Conservation (phyloP, 225 moss, liverwort and hornwort species). For the Sphagnum contortum region DNA sequence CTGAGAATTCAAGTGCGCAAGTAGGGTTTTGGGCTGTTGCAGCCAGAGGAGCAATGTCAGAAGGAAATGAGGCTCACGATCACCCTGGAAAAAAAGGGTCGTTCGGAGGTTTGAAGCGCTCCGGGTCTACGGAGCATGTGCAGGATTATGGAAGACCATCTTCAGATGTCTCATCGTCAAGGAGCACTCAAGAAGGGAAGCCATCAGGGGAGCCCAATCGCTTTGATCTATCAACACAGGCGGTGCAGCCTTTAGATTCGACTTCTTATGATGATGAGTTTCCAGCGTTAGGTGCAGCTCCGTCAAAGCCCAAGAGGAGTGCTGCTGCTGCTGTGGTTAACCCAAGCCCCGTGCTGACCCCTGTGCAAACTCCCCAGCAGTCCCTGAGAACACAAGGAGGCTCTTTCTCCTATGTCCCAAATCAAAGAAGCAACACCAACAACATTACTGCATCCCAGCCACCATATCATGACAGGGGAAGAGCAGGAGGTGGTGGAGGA, state of each 20-base stretch:
- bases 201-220: not conserved
- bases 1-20: no score
- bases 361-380: not conserved
- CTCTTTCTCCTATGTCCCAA: not conserved
- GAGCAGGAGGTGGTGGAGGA: conserved; percentile 15
- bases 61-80: no score
- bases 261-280: not conserved
- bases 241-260: not conserved
- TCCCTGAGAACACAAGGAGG: not conserved
- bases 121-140: not conserved
- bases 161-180: not conserved
- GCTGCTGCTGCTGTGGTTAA: not conserved
- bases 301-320: not conserved
- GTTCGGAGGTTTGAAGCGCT: conserved; percentile 25
- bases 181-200: not conserved
- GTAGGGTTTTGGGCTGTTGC: no score
- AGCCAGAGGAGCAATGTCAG: no score
- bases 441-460: not conserved
- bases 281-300: conserved; percentile 1
- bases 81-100: conserved; percentile 14
- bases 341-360: not conserved
- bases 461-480: conserved; percentile 12
- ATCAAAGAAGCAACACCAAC: conserved; percentile 2
- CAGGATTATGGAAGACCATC: not conserved
- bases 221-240: no score